Evolutionary conservation across 495 filamentous ascomycete species (phyloP).

Genomic region (Annulohypoxylon bovei): DNA sequence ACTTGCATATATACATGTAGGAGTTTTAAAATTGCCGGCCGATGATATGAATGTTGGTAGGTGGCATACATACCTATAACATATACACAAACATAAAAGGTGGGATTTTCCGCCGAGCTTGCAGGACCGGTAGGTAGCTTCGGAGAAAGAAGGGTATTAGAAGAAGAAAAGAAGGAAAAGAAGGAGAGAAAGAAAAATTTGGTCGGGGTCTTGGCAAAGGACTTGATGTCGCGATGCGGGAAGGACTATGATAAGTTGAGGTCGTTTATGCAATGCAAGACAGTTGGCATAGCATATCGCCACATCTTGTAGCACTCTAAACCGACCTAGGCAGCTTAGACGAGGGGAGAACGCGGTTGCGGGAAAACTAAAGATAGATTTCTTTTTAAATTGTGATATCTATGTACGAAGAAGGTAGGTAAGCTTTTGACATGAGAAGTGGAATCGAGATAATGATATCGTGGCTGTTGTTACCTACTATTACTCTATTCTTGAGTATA

Average conservation of each 20-base stretch:
- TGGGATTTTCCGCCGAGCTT: constrained; percentile 27
- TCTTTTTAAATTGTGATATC: neutral
- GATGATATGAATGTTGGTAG: constrained; percentile 6
- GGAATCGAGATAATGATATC: neutral
- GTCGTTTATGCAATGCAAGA: constrained; percentile 53
- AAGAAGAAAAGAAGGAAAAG: constrained; percentile 1
- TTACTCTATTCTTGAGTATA: too few species aligned
- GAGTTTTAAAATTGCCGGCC: constrained; percentile 23
- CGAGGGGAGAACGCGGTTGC: constrained; percentile 21
- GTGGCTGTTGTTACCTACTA: neutral
- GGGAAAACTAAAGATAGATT: constrained; percentile 13
- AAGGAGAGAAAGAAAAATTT: neutral
- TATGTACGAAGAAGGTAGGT: neutral
- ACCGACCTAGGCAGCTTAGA: constrained; percentile 26
- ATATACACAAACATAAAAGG: neutral
- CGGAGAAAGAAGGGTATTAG: neutral
- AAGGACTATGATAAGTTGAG: constrained; percentile 33
- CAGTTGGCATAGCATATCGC: constrained; percentile 49
- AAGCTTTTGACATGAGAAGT: neutral
- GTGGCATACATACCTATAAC: neutral
- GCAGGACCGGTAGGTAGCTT: constrained; percentile 19
- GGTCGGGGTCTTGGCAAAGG: constrained; percentile 30
- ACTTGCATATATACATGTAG: constrained; percentile 3
- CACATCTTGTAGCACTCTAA: constrained; percentile 37
- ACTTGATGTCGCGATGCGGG: constrained; percentile 27